Base-by-base conservation (phyloP, 495 filamentous ascomycete genomes). In the Friedmanniomyces endolithicus region DNA sequence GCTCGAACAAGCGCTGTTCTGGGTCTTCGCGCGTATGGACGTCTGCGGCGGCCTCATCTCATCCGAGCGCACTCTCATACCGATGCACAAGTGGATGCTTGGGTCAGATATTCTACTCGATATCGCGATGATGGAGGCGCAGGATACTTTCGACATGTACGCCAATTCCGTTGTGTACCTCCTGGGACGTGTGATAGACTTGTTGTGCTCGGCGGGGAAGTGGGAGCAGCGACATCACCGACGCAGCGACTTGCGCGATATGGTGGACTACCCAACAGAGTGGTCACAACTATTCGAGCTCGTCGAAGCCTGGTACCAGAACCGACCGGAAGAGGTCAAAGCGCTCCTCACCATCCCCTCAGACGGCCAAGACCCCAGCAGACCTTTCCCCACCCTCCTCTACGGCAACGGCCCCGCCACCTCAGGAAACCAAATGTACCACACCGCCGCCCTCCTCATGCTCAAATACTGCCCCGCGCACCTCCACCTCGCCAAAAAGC, bases 11-110 rank as follows among this genome's bases (percentile, higher is more conserved):
- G 58, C 58, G 3, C 43, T 61, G 1, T 61, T 61, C 55, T 61
- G 58, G 58, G n/a, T 31, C 45, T 61, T 61, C 48, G 58, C 54
- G 2, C 53, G 58, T 29, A 61, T 61, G 58, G 58, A 61, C 45
- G 29, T 46, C 31, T 57, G 53, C 39, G 52, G 54, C 33, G 55
- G 27, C 6, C 55, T 57, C 1, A 44, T 61, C 23, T 53, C 48
- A 19, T 61, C 55, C 31, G 58, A 61, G 31, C 20, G 37, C 1
- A 61, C 58, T 7, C 55, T 61, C 11, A 61, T 61, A 17, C 58
- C 58, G 8, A 57, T 61, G 47, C 23, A 39, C 17, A 51, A 53
- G 11, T 61, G 58, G 58, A 55, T 48, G 23, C 14, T 50, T 11
- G 53, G 53, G 17, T 14, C 17, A 8, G 46, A 50, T 20, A 50